Base-by-base conservation (phyloP, 1,139 yeast genomes). In the Blastobotrys elegans region DNA sequence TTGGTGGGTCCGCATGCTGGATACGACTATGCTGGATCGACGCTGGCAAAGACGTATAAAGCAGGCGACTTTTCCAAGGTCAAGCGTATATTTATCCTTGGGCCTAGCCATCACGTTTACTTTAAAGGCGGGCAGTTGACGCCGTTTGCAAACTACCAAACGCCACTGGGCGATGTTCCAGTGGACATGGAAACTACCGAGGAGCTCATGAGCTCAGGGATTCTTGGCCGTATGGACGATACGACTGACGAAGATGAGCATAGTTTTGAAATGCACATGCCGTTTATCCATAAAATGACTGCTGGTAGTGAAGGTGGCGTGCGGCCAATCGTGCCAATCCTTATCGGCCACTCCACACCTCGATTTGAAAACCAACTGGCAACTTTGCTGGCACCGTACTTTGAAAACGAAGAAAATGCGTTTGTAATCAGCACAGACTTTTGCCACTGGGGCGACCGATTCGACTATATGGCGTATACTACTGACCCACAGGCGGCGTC, bases 81-180 rank as follows among this genome's bases (percentile, higher is more conserved):
- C 34, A 75, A 80, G 56, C 70, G 94, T 20, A 77, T 92, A 1
- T 86, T 92, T 56, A 72, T 92, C 1, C 65, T 92, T 58, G 97
- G 98, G 0, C 98, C 99, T 0, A 84, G 96, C 0, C 99, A 92
- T 62, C 96, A 87, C 63, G 82, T 84, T n/a, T 88, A 83, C 61
- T 88, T 85, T 68, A 72, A 72, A 48, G 73, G 74, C 21, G 89
- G 82, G 0, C 70, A 75, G 55, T 63, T 88, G 4, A 73, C 87
- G 2, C 66, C 64, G 1, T 88, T 73, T 59, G 71, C 71, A 10
- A 59, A 53, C 11, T 82, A 88, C 58, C 84, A 76, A 40, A 90
- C 98, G 0, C 98, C 98, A 0, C 62, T 90, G 10, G 98, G 98
- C 0, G 64, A 75, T 34, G 60, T 92, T 2, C 71, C 74, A 0